Evolutionary conservation across 306 rosid genomes (phyloP).

Genomic region (Cucurbita argyrosperma): DNA sequence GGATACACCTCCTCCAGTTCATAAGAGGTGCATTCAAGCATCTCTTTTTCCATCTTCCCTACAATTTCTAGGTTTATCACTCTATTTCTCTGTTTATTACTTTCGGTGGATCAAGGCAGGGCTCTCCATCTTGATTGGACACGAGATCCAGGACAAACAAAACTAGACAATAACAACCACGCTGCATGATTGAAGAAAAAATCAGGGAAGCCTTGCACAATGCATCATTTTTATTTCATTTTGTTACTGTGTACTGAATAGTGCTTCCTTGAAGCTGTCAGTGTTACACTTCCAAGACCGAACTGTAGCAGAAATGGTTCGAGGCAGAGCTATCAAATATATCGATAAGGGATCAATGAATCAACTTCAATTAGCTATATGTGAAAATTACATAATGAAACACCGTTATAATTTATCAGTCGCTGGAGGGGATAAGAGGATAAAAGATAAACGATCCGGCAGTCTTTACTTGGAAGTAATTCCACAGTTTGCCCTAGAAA

Average conservation of each 20-base stretch:
- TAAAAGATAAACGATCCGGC: not conserved
- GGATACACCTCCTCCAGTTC: too few relatives aligned
- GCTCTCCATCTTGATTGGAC: not conserved
- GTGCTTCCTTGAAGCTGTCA: not conserved
- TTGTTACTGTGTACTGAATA: constrained; percentile 1
- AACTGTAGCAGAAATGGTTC: not conserved
- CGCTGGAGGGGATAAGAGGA: not conserved
- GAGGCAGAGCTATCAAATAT: not conserved
- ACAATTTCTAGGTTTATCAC: too few relatives aligned
- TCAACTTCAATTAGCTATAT: not conserved
- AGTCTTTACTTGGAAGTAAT: not conserved
- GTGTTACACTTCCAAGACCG: constrained; percentile 1
- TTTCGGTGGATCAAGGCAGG: too few relatives aligned
- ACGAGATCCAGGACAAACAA: not conserved
- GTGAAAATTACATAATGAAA: constrained; percentile 2
- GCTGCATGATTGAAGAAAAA: not conserved
- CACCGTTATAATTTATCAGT: constrained; percentile 1
- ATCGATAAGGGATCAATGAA: not conserved
- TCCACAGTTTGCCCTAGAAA: constrained; percentile 2
- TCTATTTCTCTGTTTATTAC: too few relatives aligned
- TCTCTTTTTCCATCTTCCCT: too few relatives aligned
- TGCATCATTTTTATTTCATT: not conserved
- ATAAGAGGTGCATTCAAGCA: too few relatives aligned
- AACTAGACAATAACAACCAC: not conserved
- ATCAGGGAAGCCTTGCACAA: not conserved